Conservation (phyloP, 441 rosid species). For the Mallotus repandus region DNA sequence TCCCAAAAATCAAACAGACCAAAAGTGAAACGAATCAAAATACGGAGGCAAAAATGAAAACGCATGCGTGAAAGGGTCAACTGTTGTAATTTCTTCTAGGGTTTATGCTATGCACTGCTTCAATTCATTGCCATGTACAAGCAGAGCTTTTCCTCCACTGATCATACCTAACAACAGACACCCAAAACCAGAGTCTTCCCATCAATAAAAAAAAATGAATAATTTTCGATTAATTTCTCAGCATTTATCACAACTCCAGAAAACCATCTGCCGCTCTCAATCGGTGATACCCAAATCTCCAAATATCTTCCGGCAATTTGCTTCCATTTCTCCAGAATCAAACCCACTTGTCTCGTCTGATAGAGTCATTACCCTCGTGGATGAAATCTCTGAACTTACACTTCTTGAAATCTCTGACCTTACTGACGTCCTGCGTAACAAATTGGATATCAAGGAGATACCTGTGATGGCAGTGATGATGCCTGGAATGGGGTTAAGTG, state of each 20-base stretch:
- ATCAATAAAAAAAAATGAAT: slow-evolving; percentile 35
- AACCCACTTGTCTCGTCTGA: slow-evolving; percentile 36
- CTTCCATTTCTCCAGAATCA: slow-evolving; percentile 37
- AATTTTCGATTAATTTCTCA: slow-evolving; percentile 45
- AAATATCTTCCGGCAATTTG: slow-evolving; percentile 23
- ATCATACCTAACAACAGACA: too few species aligned
- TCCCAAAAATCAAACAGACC: too few species aligned
- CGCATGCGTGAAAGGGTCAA: too few species aligned
- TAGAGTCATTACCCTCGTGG: slow-evolving; percentile 50
- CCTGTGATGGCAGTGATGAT: slow-evolving; percentile 84
- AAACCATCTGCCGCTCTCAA: slow-evolving; percentile 5
- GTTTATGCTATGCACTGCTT: too few species aligned
- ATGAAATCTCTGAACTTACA: slow-evolving; percentile 65
- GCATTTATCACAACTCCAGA: slow-evolving; percentile 34
- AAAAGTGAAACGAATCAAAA: too few species aligned
- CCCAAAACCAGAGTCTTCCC: too few species aligned
- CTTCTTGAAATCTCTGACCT: slow-evolving; percentile 72
- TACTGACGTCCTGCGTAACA: slow-evolving; percentile 58
- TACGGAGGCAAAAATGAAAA: too few species aligned
- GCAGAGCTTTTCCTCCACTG: too few species aligned
- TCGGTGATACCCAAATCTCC: background rate
- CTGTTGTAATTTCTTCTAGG: too few species aligned
- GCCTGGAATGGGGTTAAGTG: slow-evolving; percentile 70
- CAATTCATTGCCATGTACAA: too few species aligned
- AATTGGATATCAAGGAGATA: slow-evolving; percentile 56